A percentile compares a stretch with the other conserved stretches of the same genome.
These are phyloP conservation scores for Penicillium flavigenum DNA, from an alignment of 495 filamentous ascomycete genomes.

Conservation along the genomic window DNA sequence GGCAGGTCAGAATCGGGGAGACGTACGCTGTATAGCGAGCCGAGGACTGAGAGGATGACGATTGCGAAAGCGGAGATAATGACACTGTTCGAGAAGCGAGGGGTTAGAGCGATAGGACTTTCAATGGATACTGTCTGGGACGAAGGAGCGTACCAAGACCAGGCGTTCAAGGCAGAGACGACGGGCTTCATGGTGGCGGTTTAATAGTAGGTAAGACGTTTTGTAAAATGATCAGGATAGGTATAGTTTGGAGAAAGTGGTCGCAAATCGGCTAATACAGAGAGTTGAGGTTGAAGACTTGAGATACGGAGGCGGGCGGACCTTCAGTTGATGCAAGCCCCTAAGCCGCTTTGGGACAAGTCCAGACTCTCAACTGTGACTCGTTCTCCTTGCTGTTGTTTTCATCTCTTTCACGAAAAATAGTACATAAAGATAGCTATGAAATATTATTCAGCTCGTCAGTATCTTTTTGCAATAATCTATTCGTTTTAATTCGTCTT, in stretches of 20 bases:
- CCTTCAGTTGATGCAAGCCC: conserved; percentile 21
- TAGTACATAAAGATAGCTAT: neutral
- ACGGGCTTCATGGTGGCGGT: conserved; percentile 80
- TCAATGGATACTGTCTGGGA: conserved; percentile 2
- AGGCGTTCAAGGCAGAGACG: conserved; percentile 85
- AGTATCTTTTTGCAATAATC: neutral
- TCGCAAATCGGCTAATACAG: conserved; percentile 4
- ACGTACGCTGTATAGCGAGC: conserved; percentile 69
- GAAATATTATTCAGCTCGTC: neutral
- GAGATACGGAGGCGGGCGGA: conserved; percentile 35
- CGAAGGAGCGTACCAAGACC: conserved; percentile 69
- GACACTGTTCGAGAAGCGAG: conserved; percentile 52
- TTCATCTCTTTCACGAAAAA: neutral
- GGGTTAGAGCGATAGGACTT: conserved; percentile 16
- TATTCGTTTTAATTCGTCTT: conserved; percentile 1
- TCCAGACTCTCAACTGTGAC: conserved; percentile 2
- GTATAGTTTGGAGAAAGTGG: neutral
- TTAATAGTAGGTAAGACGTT: neutral
- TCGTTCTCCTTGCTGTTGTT: conserved; percentile 1
- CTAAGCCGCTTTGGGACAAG: conserved; percentile 39
- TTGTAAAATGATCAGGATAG: conserved; percentile 1
- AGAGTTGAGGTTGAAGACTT: conserved; percentile 20
- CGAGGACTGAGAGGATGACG: conserved; percentile 80
- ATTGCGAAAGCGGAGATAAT: conserved; percentile 88
- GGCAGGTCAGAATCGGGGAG: neutral